Conservation (phyloP, 2,329 filamentous ascomycete species). For the Claviceps maximensis region DNA sequence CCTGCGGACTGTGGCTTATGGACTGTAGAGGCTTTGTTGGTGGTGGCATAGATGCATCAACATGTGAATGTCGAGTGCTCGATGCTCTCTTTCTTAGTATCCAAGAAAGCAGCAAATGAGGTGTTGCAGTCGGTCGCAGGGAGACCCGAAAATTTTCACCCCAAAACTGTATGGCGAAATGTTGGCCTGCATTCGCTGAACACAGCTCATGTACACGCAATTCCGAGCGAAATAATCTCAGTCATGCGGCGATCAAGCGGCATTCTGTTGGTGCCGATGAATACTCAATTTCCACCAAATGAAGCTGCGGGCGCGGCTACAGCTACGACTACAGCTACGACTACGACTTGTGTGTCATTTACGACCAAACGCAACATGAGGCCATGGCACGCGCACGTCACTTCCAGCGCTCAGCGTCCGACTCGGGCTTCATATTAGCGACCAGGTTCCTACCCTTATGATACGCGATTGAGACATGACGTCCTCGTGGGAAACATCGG, state of each 20-base stretch:
- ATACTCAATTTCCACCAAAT: background rate
- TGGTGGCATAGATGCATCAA: too few species aligned
- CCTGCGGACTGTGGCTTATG: too few species aligned
- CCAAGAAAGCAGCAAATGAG: background rate
- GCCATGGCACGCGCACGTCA: background rate
- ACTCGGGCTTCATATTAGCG: background rate
- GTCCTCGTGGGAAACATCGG: background rate
- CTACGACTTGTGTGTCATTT: background rate
- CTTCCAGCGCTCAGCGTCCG: background rate
- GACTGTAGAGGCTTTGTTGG: too few species aligned
- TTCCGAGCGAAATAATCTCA: background rate
- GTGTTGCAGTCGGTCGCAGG: too few species aligned
- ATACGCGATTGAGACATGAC: background rate
- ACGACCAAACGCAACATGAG: background rate
- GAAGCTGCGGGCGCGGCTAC: background rate
- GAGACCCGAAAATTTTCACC: too few species aligned
- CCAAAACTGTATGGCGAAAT: too few species aligned
- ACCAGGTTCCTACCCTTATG: too few species aligned
- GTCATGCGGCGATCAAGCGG: background rate
- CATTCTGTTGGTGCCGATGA: background rate
- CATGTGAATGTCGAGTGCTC: too few species aligned
- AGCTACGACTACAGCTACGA: too few species aligned
- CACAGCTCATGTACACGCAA: background rate
- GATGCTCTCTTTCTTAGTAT: too few species aligned
- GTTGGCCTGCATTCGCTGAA: too few species aligned